Percentiles rank a stretch among this genome's conserved stretches.
phyloP scores from a whole-genome alignment of 345 rosid genomes.

The Raphanus raphanistrum region DNA sequence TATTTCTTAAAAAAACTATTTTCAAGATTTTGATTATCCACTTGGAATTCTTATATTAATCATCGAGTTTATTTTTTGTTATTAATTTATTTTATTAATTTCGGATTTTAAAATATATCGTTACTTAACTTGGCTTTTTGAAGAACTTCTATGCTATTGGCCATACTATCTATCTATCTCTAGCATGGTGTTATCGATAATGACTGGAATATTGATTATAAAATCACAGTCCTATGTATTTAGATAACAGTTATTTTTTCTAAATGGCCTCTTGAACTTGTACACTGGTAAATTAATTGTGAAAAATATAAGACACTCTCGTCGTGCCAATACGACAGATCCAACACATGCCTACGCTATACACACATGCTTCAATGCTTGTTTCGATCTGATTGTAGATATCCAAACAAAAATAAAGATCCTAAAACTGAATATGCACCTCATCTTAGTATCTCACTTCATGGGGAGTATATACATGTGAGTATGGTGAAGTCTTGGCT shows the following conservation, averaged over 20 bases:
- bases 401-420: conserved; percentile 1
- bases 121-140: background rate
- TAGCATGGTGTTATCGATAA: conserved; percentile 1
- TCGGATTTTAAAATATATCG: background rate
- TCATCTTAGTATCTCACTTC: conserved; percentile 12
- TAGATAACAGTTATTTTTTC: background rate
- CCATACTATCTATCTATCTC: background rate
- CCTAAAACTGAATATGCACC: conserved; percentile 22
- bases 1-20: background rate
- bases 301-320: conserved; percentile 3
- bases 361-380: conserved; percentile 13
- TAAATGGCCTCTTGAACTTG: background rate
- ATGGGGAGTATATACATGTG: background rate
- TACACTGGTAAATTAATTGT: background rate
- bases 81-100: background rate
- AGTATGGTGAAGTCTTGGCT: conserved; percentile 25
- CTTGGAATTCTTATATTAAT: background rate
- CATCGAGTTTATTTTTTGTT: background rate
- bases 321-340: conserved; percentile 25
- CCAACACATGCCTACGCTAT: conserved; percentile 13
- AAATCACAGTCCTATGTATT: background rate
- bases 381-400: conserved; percentile 5
- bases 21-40: conserved; percentile 7
- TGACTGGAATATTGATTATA: background rate
- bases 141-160: background rate